phyloP scores from a whole-genome alignment of 164 flowering plant species.

The Nelumbo lutea region DNA sequence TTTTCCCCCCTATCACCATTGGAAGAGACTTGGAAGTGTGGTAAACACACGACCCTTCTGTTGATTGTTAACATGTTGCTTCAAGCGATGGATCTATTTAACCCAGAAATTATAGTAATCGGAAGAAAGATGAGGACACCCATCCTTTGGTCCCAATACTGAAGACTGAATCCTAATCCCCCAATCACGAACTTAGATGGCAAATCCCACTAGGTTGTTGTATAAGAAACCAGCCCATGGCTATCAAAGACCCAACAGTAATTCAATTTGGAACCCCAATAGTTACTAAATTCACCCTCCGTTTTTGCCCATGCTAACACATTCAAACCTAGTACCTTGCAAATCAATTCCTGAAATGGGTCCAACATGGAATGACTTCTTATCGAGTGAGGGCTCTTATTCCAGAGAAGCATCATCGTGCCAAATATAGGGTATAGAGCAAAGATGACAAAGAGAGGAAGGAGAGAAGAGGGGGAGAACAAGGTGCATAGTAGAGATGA shows the following conservation, averaged over 20 bases:
- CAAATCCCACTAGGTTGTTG: constrained; percentile 75
- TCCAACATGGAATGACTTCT: constrained; percentile 43
- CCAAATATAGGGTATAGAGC: too few species aligned
- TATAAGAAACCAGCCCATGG: constrained; percentile 64
- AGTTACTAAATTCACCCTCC: constrained; percentile 74
- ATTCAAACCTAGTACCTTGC: constrained; percentile 46
- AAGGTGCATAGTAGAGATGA: too few species aligned
- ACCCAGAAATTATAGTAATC: too few species aligned
- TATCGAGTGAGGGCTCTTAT: constrained; percentile 32
- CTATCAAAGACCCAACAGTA: constrained; percentile 50
- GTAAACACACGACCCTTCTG: too few species aligned
- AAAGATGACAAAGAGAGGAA: too few species aligned
- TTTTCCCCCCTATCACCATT: too few species aligned
- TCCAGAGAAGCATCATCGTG: constrained; percentile 21
- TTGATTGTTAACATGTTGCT: too few species aligned
- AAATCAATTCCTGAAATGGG: constrained; percentile 51
- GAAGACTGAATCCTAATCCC: constrained; percentile 68
- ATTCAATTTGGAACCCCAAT: constrained; percentile 29
- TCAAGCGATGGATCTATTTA: too few species aligned
- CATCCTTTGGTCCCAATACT: constrained; percentile 94
- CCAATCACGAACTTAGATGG: constrained; percentile 83
- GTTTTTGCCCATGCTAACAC: constrained; percentile 70
- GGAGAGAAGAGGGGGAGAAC: too few species aligned
- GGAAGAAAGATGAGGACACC: constrained; percentile 1
- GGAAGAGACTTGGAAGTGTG: too few species aligned